Base-by-base conservation (phyloP, 2,329 filamentous ascomycete species). In the Celoporthe dispersa region DNA sequence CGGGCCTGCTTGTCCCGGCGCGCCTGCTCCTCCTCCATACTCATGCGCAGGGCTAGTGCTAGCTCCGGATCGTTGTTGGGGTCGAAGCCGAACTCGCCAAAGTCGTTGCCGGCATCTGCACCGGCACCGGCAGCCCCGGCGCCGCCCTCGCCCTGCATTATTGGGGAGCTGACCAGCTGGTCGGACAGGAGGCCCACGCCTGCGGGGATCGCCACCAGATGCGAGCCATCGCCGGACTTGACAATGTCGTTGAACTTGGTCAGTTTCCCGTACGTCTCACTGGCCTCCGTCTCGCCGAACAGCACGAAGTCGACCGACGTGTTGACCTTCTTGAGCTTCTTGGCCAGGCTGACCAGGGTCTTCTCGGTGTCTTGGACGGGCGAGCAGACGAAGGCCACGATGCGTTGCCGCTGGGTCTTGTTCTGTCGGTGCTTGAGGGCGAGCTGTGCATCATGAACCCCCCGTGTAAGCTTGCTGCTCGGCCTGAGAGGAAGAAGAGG, bases 311-410 rank as follows among this genome's bases (percentile, higher is more conserved):
- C 96, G 78, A 99, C 93, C 72, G 91, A 93, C 71, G 97, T 93
- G 78, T 93, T 95, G 81, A 91, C 92, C 88, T 99, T 99, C 90
- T 98, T 98, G 94, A 98, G 97, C 84, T 96, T 97, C 85, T 96
- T 97, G 60, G 96, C 94, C 39, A 99, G 87, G 78, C 93, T 93
- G 73, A 94, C 88, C 65, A 99, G 89, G 67, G 92, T 90, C 84
- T 96, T 96, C 81, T 98, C 92, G 73, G 93, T 91, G 78, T 99
- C 96, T 72, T 90, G 87, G 78, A 98, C 91, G 37, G 94, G 92
- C 57, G 94, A 97, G 87, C 96, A 99, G 73, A 94, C 92, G 81
- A 99, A 98, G 72, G 97, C 94, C 82, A 99, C 92, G 86, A 99
- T 97, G 75, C 96, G 92, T 86, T 97, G 94, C 76, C 94, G 90